Base-by-base conservation (phyloP, 306 rosid species). In the Lathyrus sativus region DNA sequence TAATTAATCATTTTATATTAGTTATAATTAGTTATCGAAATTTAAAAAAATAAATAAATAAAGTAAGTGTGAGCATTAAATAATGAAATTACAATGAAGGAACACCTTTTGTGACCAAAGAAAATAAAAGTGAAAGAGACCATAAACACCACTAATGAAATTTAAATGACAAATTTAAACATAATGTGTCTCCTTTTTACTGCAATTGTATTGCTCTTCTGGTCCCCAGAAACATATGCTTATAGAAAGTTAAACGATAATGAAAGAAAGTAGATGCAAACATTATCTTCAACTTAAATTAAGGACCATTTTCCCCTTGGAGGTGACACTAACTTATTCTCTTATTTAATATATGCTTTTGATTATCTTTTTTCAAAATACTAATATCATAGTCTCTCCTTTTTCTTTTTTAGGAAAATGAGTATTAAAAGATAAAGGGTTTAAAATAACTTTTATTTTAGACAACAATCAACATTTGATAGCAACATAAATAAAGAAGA, bases 151-250 rank as follows among this genome's bases (percentile, higher is more conserved):
- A 42, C 54, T 41, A 53, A 41, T 53, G 24, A 56, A 42, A 28
- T 48, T 50, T 63, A 15, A 42, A 28, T 38, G 43, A 50, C 69
- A 62, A 39, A 44, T 3, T 7, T 4, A 7, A 17, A 35, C 14
- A 7, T 55, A 55, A 55, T 55, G 33, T 11, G 33, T 11, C 17
- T 29, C 45, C 9, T 0, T 26, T 26, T 37, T 5, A 43, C 26
- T 28, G 48, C 18, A 24, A 41, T 5, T 44, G 43, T 28, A 57
- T 41, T 75, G 78, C 77, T 73, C 26, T 39, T 71, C 65, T 58
- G 73, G 73, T 38, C 76, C 56, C 77, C 68, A 61, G 53, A 58
- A 50, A 38, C 46, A 17, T 31, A 29, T 48, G 6, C 35, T 61
- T 58, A 48, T 42, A 43, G 35, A 64, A 68, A 61, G 46, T 48